Evolutionary conservation across 78 protist species (phyloP).

Genomic region (Speleostelium caveatum): DNA sequence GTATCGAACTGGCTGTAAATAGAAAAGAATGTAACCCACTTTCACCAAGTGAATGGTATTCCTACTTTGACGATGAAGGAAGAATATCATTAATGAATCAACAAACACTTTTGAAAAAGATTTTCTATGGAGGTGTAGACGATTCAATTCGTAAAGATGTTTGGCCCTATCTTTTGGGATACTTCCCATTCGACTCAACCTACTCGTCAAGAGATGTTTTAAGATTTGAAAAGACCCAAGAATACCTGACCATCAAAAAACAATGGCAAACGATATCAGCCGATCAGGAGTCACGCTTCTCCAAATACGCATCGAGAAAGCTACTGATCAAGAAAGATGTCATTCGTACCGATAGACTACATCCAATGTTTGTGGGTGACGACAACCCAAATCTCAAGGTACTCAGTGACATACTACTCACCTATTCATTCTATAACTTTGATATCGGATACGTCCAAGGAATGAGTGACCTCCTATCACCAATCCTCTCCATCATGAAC

Average conservation of each 20-base stretch:
- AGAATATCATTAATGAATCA: constrained; percentile 40
- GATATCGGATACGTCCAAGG: constrained; percentile 88
- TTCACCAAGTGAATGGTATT: constrained; percentile 67
- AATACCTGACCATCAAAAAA: constrained; percentile 42
- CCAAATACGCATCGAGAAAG: constrained; percentile 38
- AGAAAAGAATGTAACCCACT: constrained; percentile 73
- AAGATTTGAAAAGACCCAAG: constrained; percentile 50
- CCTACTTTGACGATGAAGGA: constrained; percentile 79
- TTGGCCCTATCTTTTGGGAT: constrained; percentile 76
- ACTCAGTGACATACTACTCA: constrained; percentile 62
- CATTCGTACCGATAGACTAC: constrained; percentile 76
- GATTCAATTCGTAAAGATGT: constrained; percentile 74
- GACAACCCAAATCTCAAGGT: constrained; percentile 29
- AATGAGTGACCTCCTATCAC: constrained; percentile 81
- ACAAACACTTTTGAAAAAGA: constrained; percentile 52
- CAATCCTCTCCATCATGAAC: constrained; percentile 53
- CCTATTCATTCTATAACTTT: constrained; percentile 79
- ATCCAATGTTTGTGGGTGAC: constrained; percentile 43
- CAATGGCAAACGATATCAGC: constrained; percentile 72
- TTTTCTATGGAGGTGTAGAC: constrained; percentile 80
- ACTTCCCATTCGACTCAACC: constrained; percentile 76
- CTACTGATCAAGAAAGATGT: constrained; percentile 78
- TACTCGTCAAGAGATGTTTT: constrained; percentile 33
- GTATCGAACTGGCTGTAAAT: constrained; percentile 23
- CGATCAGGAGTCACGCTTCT: constrained; percentile 68